Evolutionary conservation across 371 early-diverging fungal genomes (phyloP).

Genomic region (Massospora cicadina): DNA sequence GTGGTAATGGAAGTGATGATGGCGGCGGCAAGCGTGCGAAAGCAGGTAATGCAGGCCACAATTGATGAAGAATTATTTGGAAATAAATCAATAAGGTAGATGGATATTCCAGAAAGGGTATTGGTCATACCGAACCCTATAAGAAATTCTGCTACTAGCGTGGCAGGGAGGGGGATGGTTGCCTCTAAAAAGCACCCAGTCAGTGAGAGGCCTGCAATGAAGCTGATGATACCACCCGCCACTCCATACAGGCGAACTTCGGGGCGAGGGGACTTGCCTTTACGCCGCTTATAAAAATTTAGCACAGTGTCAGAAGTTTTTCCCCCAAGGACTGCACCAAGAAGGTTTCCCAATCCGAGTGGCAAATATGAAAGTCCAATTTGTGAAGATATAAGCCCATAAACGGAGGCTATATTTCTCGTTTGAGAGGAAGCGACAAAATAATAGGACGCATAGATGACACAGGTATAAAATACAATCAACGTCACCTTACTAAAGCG

Average conservation of each 20-base stretch:
- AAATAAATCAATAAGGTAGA: slow-evolving; percentile 12
- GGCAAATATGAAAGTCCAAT: slow-evolving; percentile 26
- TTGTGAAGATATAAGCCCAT: slow-evolving; percentile 20
- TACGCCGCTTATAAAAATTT: not conserved
- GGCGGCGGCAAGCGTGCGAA: slow-evolving; percentile 1
- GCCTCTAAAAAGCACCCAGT: slow-evolving; percentile 25
- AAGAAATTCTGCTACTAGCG: not conserved
- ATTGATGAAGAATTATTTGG: slow-evolving; percentile 4
- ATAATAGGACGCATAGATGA: slow-evolving; percentile 33
- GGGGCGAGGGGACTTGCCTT: slow-evolving; percentile 7
- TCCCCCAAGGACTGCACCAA: slow-evolving; percentile 25
- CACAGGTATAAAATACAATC: slow-evolving; percentile 25
- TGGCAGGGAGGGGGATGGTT: slow-evolving; percentile 12
- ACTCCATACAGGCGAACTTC: slow-evolving; percentile 21
- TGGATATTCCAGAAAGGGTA: not conserved
- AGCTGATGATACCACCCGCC: slow-evolving; percentile 21
- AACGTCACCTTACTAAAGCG: slow-evolving; percentile 24
- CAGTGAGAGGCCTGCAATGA: slow-evolving; percentile 20
- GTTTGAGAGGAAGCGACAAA: slow-evolving; percentile 24
- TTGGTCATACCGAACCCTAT: not conserved
- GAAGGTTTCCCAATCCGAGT: slow-evolving; percentile 26
- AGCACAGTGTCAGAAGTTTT: slow-evolving; percentile 21
- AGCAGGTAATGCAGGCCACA: slow-evolving; percentile 1
- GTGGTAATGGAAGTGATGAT: not conserved
- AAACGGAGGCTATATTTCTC: slow-evolving; percentile 17